phyloP scores from a whole-genome alignment of 495 filamentous ascomycete species.

The Penicillium silybi region DNA sequence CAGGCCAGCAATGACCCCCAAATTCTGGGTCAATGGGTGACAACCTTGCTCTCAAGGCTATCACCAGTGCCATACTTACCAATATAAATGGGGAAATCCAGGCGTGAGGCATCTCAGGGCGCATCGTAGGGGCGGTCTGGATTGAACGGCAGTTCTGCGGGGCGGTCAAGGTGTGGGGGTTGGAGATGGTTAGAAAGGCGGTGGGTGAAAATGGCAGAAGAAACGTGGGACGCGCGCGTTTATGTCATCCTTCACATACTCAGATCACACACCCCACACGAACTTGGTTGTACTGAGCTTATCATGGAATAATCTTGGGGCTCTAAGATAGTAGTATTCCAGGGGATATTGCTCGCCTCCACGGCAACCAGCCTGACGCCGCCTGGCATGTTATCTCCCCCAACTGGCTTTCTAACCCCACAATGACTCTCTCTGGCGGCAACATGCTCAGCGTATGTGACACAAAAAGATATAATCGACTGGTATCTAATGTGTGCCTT shows the following conservation, averaged over 20 bases:
- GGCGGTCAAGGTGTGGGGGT: not conserved
- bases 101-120: no score
- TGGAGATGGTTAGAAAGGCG: not conserved
- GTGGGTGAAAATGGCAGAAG: not conserved
- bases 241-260: not conserved
- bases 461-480: not conserved
- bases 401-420: not conserved
- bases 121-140: not conserved
- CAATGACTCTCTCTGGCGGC: not conserved
- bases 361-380: not conserved
- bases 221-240: not conserved
- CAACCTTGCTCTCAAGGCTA: not conserved
- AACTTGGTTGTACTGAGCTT: not conserved
- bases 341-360: not conserved
- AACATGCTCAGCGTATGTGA: not conserved
- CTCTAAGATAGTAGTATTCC: not conserved
- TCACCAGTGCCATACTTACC: not conserved
- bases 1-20: not conserved
- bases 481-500: not conserved
- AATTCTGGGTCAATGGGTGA: not conserved
- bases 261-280: not conserved
- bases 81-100: not conserved
- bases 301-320: not conserved
- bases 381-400: not conserved
- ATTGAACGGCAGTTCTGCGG: not conserved